Base-by-base conservation (phyloP, 306 rosid genomes). In the Gleditsia sinensis region DNA sequence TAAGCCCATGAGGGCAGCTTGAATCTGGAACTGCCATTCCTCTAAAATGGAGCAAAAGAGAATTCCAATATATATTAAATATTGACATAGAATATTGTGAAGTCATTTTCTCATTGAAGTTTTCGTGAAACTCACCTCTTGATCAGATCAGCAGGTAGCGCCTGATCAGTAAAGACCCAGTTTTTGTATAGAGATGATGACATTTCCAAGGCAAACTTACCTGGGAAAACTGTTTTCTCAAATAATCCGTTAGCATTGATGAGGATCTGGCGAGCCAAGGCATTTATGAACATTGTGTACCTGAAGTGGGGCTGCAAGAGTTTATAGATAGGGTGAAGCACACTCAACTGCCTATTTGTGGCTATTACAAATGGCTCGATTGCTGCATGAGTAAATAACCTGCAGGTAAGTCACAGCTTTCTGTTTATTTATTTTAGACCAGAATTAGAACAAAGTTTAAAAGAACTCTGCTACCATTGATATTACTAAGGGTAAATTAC, bases 311-410 rank as follows among this genome's bases (percentile, higher is more conserved):
- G 97, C 71, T 90, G 89, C 80, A 91, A 69, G 36, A 94, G 95
- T 77, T 90, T 94, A 59, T 90, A 81, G 55, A 94, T 82, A 14
- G 98, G 98, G 72, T 91, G 98, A 70, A 94, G 74, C 40, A 86
- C 70, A 61, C 97, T 91, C 79, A 91, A 45, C 3, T 90, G 96
- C 63, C 97, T 88, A 50, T 92, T 75, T 77, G 98, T 79, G 11
- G 96, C 93, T 36, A 94, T 91, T 50, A 94, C 65, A 80, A 94
- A 91, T 10, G 98, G 98, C 80, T 94, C 98, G 74, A 91, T 94
- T 12, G 84, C 89, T 49, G 97, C 97, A 84, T 94, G 98, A 8
- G 93, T 91, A 75, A 63, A 80, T 76, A 94, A 72, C 98, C 98
- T 94, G 90, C 71, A 77, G 14, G 9, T 40, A 9, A 80, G 30